Conservation (phyloP, 2,329 filamentous ascomycete species). For the Alternaria infectoria region DNA sequence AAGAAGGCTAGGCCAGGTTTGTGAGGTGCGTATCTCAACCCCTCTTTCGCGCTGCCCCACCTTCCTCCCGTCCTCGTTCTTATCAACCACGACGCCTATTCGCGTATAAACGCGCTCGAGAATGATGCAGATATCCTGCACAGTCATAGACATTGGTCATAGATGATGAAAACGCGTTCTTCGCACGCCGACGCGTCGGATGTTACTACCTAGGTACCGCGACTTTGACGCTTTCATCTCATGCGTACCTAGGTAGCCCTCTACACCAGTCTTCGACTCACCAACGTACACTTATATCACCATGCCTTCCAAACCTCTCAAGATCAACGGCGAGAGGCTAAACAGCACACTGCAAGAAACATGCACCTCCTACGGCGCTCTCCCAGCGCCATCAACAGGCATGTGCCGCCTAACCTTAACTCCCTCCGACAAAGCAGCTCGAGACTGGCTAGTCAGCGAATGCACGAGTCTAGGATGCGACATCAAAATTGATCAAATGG, state of each 20-base stretch:
- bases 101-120: conserved; percentile 3
- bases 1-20: conserved; percentile 20
- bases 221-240: neutral
- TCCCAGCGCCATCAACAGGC: conserved; percentile 58
- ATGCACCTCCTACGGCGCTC: conserved; percentile 36
- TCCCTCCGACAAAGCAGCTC: conserved; percentile 33
- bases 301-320: conserved; percentile 11
- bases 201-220: neutral
- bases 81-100: conserved; percentile 22
- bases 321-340: conserved; percentile 33
- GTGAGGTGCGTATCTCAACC: conserved; percentile 31
- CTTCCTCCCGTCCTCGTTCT: conserved; percentile 16
- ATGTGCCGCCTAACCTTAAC: conserved; percentile 74
- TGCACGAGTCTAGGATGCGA: conserved; percentile 36
- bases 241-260: neutral
- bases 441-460: conserved; percentile 41
- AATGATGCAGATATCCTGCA: neutral
- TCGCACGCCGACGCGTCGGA: conserved; percentile 11
- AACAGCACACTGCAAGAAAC: conserved; percentile 34
- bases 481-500: conserved; percentile 45
- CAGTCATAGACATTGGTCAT: conserved; percentile 26
- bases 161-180: conserved; percentile 3
- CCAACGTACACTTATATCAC: neutral
- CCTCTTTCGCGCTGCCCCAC: conserved; percentile 28
- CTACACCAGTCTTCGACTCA: neutral